These are phyloP conservation scores for Hyphodiscus hymeniophilus DNA, from an alignment of 495 filamentous ascomycete species.

Conservation along the genomic window DNA sequence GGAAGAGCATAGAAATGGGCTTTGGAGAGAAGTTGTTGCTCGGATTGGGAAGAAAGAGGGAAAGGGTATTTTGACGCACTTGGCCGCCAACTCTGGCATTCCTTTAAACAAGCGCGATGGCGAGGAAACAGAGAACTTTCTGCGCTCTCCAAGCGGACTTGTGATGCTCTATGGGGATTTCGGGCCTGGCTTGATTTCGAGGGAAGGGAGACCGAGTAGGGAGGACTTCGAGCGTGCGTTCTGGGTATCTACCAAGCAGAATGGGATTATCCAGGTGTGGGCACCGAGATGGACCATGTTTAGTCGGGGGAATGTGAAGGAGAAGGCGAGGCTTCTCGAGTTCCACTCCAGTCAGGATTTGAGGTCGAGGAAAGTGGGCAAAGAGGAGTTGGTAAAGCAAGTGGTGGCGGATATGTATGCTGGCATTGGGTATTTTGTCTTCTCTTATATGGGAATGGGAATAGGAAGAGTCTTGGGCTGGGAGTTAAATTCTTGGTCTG, in stretches of 20 bases:
- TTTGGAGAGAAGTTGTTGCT: slow-evolving; percentile 43
- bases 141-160: slow-evolving; percentile 57
- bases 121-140: slow-evolving; percentile 44
- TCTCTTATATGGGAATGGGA: slow-evolving; percentile 67
- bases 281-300: slow-evolving; percentile 89
- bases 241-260: slow-evolving; percentile 69
- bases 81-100: slow-evolving; percentile 70
- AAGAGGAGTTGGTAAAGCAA: not conserved
- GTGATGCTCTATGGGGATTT: slow-evolving; percentile 60
- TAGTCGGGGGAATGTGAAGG: slow-evolving; percentile 75
- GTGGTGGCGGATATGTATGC: slow-evolving; percentile 77
- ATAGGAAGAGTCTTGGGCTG: slow-evolving; percentile 66
- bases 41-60: slow-evolving; percentile 35
- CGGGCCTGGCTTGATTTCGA: slow-evolving; percentile 32
- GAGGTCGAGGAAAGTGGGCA: not conserved
- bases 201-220: slow-evolving; percentile 8
- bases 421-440: slow-evolving; percentile 89
- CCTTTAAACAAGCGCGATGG: slow-evolving; percentile 29
- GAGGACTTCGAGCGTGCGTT: slow-evolving; percentile 54
- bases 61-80: slow-evolving; percentile 45
- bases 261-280: slow-evolving; percentile 79
- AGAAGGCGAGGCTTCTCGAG: slow-evolving; percentile 66
- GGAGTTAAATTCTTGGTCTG: slow-evolving; percentile 84
- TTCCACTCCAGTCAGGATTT: slow-evolving; percentile 27
- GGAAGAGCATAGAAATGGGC: slow-evolving; percentile 4